These are phyloP conservation scores for Liriodendron chinense DNA, from an alignment of 164 flowering plant species.

Conservation along the genomic window DNA sequence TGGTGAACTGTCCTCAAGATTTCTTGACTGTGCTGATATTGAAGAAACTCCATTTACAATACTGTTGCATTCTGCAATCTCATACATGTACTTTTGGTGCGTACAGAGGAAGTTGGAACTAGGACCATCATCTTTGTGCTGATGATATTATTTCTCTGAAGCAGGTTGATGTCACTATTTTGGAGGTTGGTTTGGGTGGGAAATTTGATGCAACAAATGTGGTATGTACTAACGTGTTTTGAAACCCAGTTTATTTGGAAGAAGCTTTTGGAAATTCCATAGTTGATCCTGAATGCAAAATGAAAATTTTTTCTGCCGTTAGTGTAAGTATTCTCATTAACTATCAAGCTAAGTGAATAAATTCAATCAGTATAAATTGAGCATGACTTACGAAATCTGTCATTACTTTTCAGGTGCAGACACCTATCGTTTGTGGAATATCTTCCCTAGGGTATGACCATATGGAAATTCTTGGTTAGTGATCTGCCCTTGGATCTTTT, in stretches of 20 bases:
- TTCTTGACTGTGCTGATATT: neutral
- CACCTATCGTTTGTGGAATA: slow-evolving; percentile 90
- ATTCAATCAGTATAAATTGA: too few species aligned
- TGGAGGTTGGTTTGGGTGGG: slow-evolving; percentile 99
- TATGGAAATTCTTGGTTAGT: slow-evolving; percentile 99
- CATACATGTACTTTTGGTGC: neutral
- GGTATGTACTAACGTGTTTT: slow-evolving; percentile 46
- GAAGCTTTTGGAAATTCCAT: neutral
- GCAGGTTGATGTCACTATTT: slow-evolving; percentile 94
- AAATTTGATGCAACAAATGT: slow-evolving; percentile 94
- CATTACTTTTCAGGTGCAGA: slow-evolving; percentile 60
- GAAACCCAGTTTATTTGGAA: neutral
- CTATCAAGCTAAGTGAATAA: too few species aligned
- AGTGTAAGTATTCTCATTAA: neutral
- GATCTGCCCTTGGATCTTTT: slow-evolving; percentile 7
- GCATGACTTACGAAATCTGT: neutral
- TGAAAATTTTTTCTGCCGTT: neutral
- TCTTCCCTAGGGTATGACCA: slow-evolving; percentile 97
- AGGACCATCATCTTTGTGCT: neutral
- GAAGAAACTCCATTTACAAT: neutral
- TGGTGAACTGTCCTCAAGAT: neutral
- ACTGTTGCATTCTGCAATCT: neutral
- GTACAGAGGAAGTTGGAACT: neutral
- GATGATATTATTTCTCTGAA: slow-evolving; percentile 8
- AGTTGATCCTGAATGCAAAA: neutral